Conservation (phyloP, 352 stramenopile genomes). For the Phytophthora pistaciae region DNA sequence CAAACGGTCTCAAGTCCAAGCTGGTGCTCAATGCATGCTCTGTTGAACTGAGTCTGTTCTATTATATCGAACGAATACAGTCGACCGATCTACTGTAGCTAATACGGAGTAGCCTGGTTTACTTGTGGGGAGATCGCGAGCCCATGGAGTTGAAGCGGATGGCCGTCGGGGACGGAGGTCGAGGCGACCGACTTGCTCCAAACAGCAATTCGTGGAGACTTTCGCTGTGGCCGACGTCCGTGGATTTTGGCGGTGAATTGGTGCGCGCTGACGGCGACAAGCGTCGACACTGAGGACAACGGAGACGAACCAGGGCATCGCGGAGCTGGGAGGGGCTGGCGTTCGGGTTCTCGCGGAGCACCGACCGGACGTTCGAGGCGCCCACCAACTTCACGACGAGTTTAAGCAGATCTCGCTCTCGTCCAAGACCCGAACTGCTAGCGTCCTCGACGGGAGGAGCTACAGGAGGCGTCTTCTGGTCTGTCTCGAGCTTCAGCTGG, state of each 20-base stretch:
- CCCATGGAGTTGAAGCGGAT: constrained; percentile 23
- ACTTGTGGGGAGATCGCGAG: constrained; percentile 6
- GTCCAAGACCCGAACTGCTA: constrained; percentile 26
- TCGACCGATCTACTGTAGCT: too few relatives aligned
- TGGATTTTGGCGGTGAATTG: constrained; percentile 8
- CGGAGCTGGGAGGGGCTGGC: constrained; percentile 23
- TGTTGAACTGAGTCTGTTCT: too few relatives aligned
- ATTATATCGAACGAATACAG: too few relatives aligned
- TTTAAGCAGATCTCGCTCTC: constrained; percentile 28
- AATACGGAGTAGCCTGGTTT: too few relatives aligned
- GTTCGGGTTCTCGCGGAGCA: constrained; percentile 30
- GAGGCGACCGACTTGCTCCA: constrained; percentile 4
- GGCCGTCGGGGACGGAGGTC: constrained; percentile 14
- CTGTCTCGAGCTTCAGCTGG: constrained; percentile 20
- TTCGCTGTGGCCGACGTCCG: background rate
- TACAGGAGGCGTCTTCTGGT: background rate
- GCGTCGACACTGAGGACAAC: constrained; percentile 20
- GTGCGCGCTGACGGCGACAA: constrained; percentile 1
- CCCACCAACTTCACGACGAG: constrained; percentile 32
- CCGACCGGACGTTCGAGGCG: constrained; percentile 21
- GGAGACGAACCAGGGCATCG: constrained; percentile 19
- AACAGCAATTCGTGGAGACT: constrained; percentile 33
- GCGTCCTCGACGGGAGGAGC: constrained; percentile 11
- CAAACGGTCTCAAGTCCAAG: too few relatives aligned
- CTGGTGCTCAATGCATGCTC: too few relatives aligned